phyloP scores from a whole-genome alignment of 345 rosid species.

The Populus ilicifolia region DNA sequence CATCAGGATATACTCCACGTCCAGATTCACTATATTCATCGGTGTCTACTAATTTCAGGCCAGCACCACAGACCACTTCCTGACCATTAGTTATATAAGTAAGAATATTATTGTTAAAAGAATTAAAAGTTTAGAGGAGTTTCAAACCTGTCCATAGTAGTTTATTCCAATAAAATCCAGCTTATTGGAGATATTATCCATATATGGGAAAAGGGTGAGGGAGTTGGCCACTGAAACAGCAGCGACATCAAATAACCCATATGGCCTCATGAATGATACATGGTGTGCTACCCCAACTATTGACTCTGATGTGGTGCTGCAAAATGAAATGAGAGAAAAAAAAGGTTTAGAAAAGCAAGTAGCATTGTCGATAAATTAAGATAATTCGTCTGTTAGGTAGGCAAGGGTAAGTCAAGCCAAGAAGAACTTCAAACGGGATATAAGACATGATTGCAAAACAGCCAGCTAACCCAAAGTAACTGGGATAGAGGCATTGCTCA shows the following conservation, averaged over 20 bases:
- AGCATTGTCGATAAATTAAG: neutral
- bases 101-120: neutral
- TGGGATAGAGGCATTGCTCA: neutral
- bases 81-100: conserved; percentile 30
- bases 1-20: conserved; percentile 94
- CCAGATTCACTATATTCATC: conserved; percentile 99
- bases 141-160: conserved; percentile 87
- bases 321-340: conserved; percentile 2
- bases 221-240: conserved; percentile 74
- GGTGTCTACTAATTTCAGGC: conserved; percentile 79
- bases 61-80: conserved; percentile 84
- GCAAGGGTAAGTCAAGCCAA: neutral
- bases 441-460: neutral
- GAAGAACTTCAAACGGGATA: neutral
- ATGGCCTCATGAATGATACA: conserved; percentile 87
- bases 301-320: conserved; percentile 30
- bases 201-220: conserved; percentile 62
- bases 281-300: conserved; percentile 87
- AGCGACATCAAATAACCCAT: conserved; percentile 82
- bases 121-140: neutral
- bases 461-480: neutral
- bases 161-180: conserved; percentile 90
- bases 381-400: neutral
- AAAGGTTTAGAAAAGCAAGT: neutral
- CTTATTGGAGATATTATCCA: conserved; percentile 67